Base-by-base conservation (phyloP, 257 asterid species). In the Galeopsis tetrahit region DNA sequence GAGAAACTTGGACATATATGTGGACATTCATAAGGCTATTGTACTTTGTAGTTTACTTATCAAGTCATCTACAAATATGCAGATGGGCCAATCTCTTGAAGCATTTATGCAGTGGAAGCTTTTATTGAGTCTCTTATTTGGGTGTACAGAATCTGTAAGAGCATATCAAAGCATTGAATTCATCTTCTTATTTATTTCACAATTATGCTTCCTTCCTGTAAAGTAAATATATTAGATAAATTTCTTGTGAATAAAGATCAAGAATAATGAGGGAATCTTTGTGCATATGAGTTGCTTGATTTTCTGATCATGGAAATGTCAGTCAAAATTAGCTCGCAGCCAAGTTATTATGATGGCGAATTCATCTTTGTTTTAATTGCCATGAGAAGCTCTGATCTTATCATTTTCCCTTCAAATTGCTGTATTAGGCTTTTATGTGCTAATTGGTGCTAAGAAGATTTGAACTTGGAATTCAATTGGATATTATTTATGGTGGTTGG, bases 41-140 rank as follows among this genome's bases (percentile, higher is more conserved):
- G 48, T 58, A 53, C 53, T 32, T 63, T 56, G 33, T 64, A 42
- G 51, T 11, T 79, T 56, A 76, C 69, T 14, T 71, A 63, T 66
- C 57, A 49, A 35, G 39, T 59, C 71, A 40, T 40, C 51, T 43
- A 34, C 63, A 74, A 77, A 61, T 74, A 74, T 81, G 84, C 93
- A 95, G 99, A 95, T 95, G 95, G 98, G 97, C 49, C 99, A 95
- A 77, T 95, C 99, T 64, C 95, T 95, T 74, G 91, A 95, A 81
- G 96, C 95, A 76, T 95, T 87, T 92, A 15, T 88, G 42, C 98
- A 95, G 75, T 95, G 99, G 99, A 92, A 91, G 81, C 78, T 66
- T 71, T 78, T 95, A 78, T 76, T 87, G 72, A 83, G 87, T 85
- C 95, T 95, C 71, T 79, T 95, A 39, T 80, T 95, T 79, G 95